Evolutionary conservation across 108 stramenopile species (phyloP).

Genomic region (Fragilariopsis cylindrus): DNA sequence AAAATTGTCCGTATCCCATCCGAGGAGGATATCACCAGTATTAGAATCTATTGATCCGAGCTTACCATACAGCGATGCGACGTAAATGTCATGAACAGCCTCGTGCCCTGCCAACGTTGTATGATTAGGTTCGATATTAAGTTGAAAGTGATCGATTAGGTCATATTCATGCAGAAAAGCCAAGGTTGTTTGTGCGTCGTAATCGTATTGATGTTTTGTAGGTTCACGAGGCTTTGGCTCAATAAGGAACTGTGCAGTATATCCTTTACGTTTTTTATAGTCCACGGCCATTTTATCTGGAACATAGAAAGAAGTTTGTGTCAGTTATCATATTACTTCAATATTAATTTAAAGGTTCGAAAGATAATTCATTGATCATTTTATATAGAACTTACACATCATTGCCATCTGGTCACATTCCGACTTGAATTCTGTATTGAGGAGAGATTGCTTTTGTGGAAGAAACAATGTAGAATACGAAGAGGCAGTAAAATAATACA

Average conservation of each 20-base stretch:
- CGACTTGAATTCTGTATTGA: conserved; percentile 57
- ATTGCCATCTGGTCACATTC: conserved; percentile 67
- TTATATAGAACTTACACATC: conserved; percentile 20
- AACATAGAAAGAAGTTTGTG: no score
- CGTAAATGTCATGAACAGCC: conserved; percentile 59
- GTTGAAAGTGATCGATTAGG: conserved; percentile 55
- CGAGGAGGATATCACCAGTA: conserved; percentile 60
- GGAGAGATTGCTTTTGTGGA: conserved; percentile 33
- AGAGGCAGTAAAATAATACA: no score
- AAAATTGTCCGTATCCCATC: conserved; percentile 76
- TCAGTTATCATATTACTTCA: no score
- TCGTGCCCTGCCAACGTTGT: conserved; percentile 68
- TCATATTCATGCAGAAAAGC: conserved; percentile 60
- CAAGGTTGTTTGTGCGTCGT: conserved; percentile 69
- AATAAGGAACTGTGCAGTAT: conserved; percentile 53
- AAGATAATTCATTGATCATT: no score
- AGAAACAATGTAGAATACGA: not conserved
- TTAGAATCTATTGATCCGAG: conserved; percentile 70
- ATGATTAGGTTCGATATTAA: conserved; percentile 79
- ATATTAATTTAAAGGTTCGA: no score
- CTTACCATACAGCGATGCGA: conserved; percentile 54
- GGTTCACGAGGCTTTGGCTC: conserved; percentile 78
- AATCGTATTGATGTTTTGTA: conserved; percentile 76
- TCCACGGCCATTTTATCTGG: conserved; percentile 49
- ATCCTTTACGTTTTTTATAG: conserved; percentile 51